A percentile compares a stretch with the other conserved stretches of the same genome.
Evolutionary conservation across 805 yeast genomes (phyloP).

Genomic region (Candida awuae): DNA sequence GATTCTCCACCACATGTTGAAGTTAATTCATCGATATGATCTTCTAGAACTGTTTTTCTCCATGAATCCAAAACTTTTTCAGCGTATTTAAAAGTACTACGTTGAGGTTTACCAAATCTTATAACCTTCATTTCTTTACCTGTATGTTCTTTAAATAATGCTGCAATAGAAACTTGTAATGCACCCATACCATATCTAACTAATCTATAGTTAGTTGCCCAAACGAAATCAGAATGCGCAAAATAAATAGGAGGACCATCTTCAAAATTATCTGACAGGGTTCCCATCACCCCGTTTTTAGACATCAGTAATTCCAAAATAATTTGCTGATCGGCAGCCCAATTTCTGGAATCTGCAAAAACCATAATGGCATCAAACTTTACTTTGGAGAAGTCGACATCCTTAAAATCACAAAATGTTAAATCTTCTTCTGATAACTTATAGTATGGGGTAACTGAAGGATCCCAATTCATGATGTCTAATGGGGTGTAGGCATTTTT

Average conservation of each 20-base stretch:
- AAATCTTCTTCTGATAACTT: conserved; percentile 66
- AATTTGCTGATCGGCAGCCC: conserved; percentile 92
- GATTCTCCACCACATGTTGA: conserved; percentile 12
- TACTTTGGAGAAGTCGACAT: conserved; percentile 54
- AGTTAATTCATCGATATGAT: conserved; percentile 47
- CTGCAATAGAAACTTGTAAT: conserved; percentile 78
- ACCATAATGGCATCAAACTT: conserved; percentile 76
- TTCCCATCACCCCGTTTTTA: conserved; percentile 78
- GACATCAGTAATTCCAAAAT: conserved; percentile 73
- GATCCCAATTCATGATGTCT: conserved; percentile 80
- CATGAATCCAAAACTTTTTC: conserved; percentile 67
- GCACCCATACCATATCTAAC: conserved; percentile 95
- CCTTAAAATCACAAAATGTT: conserved; percentile 39
- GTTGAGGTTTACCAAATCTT: conserved; percentile 84
- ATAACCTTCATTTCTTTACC: conserved; percentile 74
- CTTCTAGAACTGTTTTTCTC: conserved; percentile 72
- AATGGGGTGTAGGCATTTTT: conserved; percentile 73
- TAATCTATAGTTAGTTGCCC: conserved; percentile 83
- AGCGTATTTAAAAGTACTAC: conserved; percentile 79
- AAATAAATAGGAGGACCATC: conserved; percentile 80
- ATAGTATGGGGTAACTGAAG: conserved; percentile 80
- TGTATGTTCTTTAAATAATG: conserved; percentile 75
- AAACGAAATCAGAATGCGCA: conserved; percentile 87
- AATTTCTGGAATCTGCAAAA: conserved; percentile 85
- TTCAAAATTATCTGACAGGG: conserved; percentile 57